Evolutionary conservation across 2,329 filamentous ascomycete species (phyloP).

Genomic region (Aspergillus novoparasiticus): DNA sequence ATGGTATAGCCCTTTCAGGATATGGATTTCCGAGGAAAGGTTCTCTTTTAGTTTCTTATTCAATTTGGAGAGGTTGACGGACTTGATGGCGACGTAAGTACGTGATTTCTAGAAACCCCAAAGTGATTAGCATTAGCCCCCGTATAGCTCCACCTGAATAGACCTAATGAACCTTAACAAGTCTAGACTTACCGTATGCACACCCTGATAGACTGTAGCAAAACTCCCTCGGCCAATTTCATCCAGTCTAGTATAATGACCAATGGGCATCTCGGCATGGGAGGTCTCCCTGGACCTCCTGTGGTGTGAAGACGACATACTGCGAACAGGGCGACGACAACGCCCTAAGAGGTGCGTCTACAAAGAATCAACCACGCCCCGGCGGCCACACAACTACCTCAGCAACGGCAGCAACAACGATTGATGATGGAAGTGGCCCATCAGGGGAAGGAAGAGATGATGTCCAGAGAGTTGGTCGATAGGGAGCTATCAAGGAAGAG

Average conservation of each 20-base stretch:
- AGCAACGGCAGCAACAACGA: slow-evolving; percentile 30
- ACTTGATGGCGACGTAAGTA: slow-evolving; percentile 91
- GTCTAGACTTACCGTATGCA: slow-evolving; percentile 69
- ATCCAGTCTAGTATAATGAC: slow-evolving; percentile 78
- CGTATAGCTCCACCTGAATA: neutral
- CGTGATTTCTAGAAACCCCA: slow-evolving; percentile 65
- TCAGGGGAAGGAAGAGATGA: slow-evolving; percentile 30
- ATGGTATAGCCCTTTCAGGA: slow-evolving; percentile 89
- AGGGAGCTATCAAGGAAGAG: slow-evolving; percentile 18
- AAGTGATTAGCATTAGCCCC: neutral
- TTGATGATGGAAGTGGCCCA: slow-evolving; percentile 34
- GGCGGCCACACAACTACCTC: slow-evolving; percentile 42
- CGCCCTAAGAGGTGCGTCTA: slow-evolving; percentile 20
- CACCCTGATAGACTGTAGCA: slow-evolving; percentile 88
- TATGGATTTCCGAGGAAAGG: slow-evolving; percentile 91
- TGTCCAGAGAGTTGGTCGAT: slow-evolving; percentile 7
- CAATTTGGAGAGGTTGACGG: slow-evolving; percentile 84
- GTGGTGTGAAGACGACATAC: slow-evolving; percentile 47
- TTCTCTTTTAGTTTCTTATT: slow-evolving; percentile 98
- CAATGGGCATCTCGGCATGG: slow-evolving; percentile 54
- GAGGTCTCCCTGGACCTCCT: slow-evolving; percentile 42
- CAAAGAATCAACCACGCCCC: slow-evolving; percentile 24
- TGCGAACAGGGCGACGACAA: slow-evolving; percentile 30
- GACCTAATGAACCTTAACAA: neutral
- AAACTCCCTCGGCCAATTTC: slow-evolving; percentile 98